A percentile compares a stretch with the other conserved stretches of the same genome.
These are phyloP conservation scores for Asterella californica DNA, from an alignment of 225 moss, liverwort and hornwort genomes.

Conservation along the genomic window DNA sequence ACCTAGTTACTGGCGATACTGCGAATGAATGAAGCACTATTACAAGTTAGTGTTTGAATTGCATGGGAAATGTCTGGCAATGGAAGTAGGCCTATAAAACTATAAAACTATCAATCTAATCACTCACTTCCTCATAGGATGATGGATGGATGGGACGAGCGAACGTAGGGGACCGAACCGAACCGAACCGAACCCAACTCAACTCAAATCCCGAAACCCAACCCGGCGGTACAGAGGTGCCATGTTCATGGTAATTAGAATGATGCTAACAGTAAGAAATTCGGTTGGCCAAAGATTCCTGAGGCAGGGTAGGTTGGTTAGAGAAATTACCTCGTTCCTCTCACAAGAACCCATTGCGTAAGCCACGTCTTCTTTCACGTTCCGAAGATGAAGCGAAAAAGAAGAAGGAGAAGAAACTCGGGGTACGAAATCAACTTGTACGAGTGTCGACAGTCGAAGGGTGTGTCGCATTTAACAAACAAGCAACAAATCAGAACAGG, in stretches of 20 bases:
- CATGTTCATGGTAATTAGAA: background rate
- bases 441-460: background rate
- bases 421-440: background rate
- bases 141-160: background rate
- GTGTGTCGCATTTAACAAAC: background rate
- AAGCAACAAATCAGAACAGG: background rate
- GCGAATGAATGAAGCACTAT: background rate
- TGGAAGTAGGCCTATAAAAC: background rate
- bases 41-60: background rate
- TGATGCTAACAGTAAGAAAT: background rate
- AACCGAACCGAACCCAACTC: background rate
- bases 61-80: background rate
- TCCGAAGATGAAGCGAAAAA: background rate
- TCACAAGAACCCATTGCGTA: constrained; percentile 14
- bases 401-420: background rate
- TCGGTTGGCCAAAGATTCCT: background rate
- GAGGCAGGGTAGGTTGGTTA: background rate
- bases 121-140: background rate
- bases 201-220: background rate
- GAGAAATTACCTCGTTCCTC: constrained; percentile 7
- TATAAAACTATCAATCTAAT: too few species aligned
- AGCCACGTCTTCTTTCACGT: constrained; percentile 12
- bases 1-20: background rate
- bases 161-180: background rate
- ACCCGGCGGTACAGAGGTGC: background rate